Evolutionary conservation across 768 basidiomycete genomes (phyloP).

Genomic region (Hydnum rufescens): DNA sequence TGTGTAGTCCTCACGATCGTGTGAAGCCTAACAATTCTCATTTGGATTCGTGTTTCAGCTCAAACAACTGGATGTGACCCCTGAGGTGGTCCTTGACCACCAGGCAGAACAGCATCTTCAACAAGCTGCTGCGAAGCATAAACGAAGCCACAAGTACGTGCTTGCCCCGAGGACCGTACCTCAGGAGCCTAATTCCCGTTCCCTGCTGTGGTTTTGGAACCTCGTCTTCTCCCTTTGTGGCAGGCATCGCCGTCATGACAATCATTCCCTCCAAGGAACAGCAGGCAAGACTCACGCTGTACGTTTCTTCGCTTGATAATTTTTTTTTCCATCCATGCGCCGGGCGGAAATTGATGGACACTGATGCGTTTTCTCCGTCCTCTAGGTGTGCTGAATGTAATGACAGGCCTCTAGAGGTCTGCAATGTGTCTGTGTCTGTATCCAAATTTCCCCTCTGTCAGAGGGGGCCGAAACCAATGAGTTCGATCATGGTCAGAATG

Average conservation of each 20-base stretch:
- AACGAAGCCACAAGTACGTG: background rate
- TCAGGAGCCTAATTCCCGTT: conserved; percentile 5
- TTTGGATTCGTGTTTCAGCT: conserved; percentile 4
- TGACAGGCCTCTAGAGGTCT: too few species aligned
- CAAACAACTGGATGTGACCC: conserved; percentile 14
- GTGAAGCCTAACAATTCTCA: conserved; percentile 1
- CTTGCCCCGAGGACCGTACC: conserved; percentile 1
- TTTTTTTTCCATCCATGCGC: too few species aligned
- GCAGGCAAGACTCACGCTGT: conserved; percentile 19
- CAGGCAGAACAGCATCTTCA: conserved; percentile 4
- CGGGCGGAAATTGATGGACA: too few species aligned
- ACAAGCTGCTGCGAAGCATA: background rate
- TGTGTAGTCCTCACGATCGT: background rate
- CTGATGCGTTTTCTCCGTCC: too few species aligned
- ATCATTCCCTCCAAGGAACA: conserved; percentile 18
- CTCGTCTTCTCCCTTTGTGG: background rate
- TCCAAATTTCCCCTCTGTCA: too few species aligned
- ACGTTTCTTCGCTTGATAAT: too few species aligned
- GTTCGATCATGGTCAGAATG: too few species aligned
- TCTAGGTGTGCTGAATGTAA: too few species aligned
- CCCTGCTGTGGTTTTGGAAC: conserved; percentile 4
- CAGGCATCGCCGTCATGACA: conserved; percentile 13
- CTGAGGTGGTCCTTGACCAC: conserved; percentile 13
- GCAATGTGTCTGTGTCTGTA: too few species aligned
- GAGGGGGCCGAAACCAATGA: too few species aligned